Conservation (phyloP, 2,329 filamentous ascomycete species). For the Fusarium guadeloupense region DNA sequence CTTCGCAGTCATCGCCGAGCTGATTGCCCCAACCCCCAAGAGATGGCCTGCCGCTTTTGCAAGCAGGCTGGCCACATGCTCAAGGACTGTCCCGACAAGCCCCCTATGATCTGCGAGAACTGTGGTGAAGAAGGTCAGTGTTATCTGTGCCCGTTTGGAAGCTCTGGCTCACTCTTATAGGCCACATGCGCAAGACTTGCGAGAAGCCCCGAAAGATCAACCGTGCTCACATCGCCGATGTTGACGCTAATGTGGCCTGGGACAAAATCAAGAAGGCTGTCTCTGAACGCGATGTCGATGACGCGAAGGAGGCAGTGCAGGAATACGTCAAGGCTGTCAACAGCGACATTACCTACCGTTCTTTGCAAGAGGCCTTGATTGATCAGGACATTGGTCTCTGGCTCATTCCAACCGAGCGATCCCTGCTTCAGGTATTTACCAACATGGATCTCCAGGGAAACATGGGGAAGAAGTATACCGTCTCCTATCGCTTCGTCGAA, state of each 20-base stretch:
- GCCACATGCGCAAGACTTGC: conserved; percentile 66
- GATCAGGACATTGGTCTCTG: conserved; percentile 62
- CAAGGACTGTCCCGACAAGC: conserved; percentile 70
- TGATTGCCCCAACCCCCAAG: conserved; percentile 48
- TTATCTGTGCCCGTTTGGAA: background rate
- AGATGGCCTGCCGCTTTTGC: conserved; percentile 56
- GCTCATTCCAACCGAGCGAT: conserved; percentile 70
- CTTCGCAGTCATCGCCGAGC: conserved; percentile 42
- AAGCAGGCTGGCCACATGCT: conserved; percentile 62
- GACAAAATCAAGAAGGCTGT: conserved; percentile 62
- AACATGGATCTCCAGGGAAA: conserved; percentile 79
- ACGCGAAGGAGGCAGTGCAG: conserved; percentile 67
- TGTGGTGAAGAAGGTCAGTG: conserved; percentile 67
- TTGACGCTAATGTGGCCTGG: conserved; percentile 67
- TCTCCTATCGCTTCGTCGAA: conserved; percentile 69
- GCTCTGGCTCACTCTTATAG: conserved; percentile 48
- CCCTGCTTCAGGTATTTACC: conserved; percentile 65
- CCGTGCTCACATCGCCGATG: conserved; percentile 58
- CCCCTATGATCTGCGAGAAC: conserved; percentile 66
- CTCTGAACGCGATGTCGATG: conserved; percentile 65
- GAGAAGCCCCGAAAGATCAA: conserved; percentile 68
- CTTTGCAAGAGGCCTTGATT: conserved; percentile 70
- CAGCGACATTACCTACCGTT: conserved; percentile 65
- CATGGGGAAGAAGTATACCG: conserved; percentile 69
- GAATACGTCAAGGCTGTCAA: conserved; percentile 68